Evolutionary conservation across 1,139 yeast species (phyloP).

Genomic region (Blastobotrys petasosporus): DNA sequence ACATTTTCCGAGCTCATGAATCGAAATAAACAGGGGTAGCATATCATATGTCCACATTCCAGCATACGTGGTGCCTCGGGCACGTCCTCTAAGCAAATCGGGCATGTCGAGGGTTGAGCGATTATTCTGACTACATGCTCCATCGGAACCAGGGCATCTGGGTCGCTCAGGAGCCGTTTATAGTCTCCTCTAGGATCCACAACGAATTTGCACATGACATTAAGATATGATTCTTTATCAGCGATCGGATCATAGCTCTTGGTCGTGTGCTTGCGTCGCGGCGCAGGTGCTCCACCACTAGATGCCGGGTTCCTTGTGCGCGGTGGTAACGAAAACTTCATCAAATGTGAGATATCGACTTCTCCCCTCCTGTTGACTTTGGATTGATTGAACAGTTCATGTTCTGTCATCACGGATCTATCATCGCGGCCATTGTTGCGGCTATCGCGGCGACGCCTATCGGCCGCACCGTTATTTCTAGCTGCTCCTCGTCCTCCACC

Average conservation of each 20-base stretch:
- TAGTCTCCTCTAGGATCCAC: conserved; percentile 57
- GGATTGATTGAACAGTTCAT: conserved; percentile 19
- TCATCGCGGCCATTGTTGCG: conserved; percentile 33
- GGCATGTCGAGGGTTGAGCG: conserved; percentile 73
- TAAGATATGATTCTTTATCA: conserved; percentile 69
- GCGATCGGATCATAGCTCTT: conserved; percentile 27
- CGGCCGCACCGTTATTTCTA: conserved; percentile 4
- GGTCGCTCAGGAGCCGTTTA: conserved; percentile 55
- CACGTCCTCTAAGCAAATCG: conserved; percentile 80
- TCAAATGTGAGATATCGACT: conserved; percentile 29
- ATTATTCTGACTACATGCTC: conserved; percentile 64
- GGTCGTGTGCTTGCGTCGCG: neutral
- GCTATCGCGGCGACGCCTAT: neutral
- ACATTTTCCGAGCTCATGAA: conserved; percentile 56
- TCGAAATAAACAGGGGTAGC: conserved; percentile 73
- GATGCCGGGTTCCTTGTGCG: neutral
- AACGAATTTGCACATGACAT: conserved; percentile 78
- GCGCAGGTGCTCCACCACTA: neutral
- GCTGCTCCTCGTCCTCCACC: conserved; percentile 21
- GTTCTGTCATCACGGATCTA: conserved; percentile 33
- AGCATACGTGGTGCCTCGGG: conserved; percentile 94
- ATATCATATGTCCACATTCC: conserved; percentile 87
- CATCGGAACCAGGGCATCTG: conserved; percentile 65
- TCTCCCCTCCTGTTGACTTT: conserved; percentile 23
- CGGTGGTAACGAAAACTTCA: conserved; percentile 21